A percentile compares a stretch with the other conserved stretches of the same genome.
phyloP scores from a whole-genome alignment of 768 basidiomycete species.

The Trametes coccinea region DNA sequence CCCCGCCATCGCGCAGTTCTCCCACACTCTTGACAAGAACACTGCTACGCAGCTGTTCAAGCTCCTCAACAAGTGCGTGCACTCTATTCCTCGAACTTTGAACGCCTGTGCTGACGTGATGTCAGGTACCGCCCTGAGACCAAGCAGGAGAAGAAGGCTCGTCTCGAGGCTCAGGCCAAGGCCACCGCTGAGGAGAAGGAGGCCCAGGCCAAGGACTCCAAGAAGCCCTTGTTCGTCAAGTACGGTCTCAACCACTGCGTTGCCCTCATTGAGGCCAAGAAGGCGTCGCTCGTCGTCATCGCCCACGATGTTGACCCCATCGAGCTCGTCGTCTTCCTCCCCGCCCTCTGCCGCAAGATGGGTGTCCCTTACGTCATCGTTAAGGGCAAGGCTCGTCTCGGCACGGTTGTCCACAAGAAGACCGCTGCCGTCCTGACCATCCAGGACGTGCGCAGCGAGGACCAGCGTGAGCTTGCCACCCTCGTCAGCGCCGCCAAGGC shows the following conservation, averaged over 20 bases:
- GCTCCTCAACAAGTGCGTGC: constrained; percentile 82
- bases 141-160: constrained; percentile 96
- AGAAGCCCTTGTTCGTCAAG: constrained; percentile 96
- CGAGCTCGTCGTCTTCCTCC: constrained; percentile 97
- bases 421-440: constrained; percentile 89
- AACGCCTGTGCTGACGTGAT: not conserved
- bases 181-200: constrained; percentile 81
- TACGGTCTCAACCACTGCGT: constrained; percentile 97
- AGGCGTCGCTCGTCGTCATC: constrained; percentile 93
- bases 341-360: constrained; percentile 99
- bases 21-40: constrained; percentile 98
- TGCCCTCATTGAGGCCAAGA: constrained; percentile 95
- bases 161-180: constrained; percentile 76
- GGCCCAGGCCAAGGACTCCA: constrained; percentile 67
- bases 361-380: constrained; percentile 98
- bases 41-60: constrained; percentile 98
- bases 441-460: constrained; percentile 94
- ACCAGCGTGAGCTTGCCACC: constrained; percentile 89
- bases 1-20: constrained; percentile 96
- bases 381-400: constrained; percentile 97
- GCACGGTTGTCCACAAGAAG: constrained; percentile 98
- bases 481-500: constrained; percentile 93
- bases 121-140: constrained; percentile 82
- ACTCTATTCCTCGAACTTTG: not conserved
- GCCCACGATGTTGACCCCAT: constrained; percentile 99